phyloP scores from a whole-genome alignment of 345 rosid genomes.

The Eucalyptus tenuipes region DNA sequence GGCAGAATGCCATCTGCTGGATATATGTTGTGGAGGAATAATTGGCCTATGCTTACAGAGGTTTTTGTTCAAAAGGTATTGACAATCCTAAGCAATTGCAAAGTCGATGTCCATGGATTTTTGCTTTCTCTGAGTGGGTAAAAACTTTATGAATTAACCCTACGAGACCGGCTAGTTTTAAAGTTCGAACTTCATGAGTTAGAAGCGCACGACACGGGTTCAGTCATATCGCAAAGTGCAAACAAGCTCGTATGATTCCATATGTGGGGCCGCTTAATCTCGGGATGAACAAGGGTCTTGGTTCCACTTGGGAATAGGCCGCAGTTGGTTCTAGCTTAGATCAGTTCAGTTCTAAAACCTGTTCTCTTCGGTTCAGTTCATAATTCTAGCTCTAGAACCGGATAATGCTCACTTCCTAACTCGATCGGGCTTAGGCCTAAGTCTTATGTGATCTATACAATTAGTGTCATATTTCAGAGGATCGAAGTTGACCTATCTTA shows the following conservation, averaged over 20 bases:
- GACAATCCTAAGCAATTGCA: not conserved
- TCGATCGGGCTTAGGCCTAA: not conserved
- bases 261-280: not conserved
- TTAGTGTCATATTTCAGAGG: not conserved
- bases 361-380: rapidly evolving
- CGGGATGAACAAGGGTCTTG: not conserved
- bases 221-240: not conserved
- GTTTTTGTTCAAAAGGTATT: not conserved
- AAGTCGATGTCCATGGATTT: not conserved
- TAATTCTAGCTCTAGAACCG: not conserved
- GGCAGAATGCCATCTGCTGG: not conserved
- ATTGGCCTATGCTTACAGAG: not conserved
- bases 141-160: not conserved
- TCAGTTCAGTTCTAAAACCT: rapidly evolving
- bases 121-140: not conserved
- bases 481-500: not conserved
- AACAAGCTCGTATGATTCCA: not conserved
- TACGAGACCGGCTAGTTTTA: not conserved
- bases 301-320: not conserved
- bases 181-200: not conserved
- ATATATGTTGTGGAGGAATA: not conserved
- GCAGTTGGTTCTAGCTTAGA: rapidly evolving
- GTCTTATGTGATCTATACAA: not conserved
- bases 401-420: not conserved
- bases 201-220: not conserved